Evolutionary conservation across 2,329 filamentous ascomycete genomes (phyloP), one percentile per base, ranked within the genome.

Genomic region (Hypocreales sp.): DNA sequence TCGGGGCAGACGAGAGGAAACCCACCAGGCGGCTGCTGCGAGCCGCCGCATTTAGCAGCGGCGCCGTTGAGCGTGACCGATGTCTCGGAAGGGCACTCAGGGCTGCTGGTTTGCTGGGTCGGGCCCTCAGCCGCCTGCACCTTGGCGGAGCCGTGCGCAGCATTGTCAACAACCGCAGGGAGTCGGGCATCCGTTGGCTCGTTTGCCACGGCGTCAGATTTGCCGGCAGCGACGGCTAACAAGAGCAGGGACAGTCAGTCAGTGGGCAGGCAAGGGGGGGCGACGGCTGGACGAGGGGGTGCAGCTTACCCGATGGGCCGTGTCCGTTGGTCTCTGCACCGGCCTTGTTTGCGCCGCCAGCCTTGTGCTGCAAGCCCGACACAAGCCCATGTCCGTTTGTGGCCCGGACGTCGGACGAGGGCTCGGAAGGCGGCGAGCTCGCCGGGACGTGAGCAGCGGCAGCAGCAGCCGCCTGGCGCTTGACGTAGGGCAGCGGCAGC

Each of bases 401-500:
- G n/a, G n/a, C n/a, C n/a, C n/a, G n/a, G n/a, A n/a, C n/a, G n/a
- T n/a, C n/a, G n/a, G n/a, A n/a, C n/a, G n/a, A n/a, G n/a, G n/a
- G n/a, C n/a, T n/a, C n/a, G n/a, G 28, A 28, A 22, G 15, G 32
- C 29, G 15, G 37, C 30, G 30, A 37, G 37, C 15, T 44, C 35
- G 22, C 15, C 9, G 31, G 20, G 19, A 20, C 20, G 26, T 11
- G 7, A 13, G 24, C 12, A 2, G 29, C 12, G 13, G 21, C 16
- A 30, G 48, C 41, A 27, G 42, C 43, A 18, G 47, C 43, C 31
- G 47, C 46, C 37, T 54, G 46, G 30, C 52, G 51, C 37, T 53
- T 57, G 27, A 50, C 42, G 34, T 53, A 45, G 12, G 50, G 50
- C 34, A 57, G 36, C 26, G 54, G 54, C 24, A 57, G 47, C 30